Percentiles rank a stretch among this genome's conserved stretches.
Conservation (phyloP, 176 grass and related monocot genomes). For the Lolium multiflorum region DNA sequence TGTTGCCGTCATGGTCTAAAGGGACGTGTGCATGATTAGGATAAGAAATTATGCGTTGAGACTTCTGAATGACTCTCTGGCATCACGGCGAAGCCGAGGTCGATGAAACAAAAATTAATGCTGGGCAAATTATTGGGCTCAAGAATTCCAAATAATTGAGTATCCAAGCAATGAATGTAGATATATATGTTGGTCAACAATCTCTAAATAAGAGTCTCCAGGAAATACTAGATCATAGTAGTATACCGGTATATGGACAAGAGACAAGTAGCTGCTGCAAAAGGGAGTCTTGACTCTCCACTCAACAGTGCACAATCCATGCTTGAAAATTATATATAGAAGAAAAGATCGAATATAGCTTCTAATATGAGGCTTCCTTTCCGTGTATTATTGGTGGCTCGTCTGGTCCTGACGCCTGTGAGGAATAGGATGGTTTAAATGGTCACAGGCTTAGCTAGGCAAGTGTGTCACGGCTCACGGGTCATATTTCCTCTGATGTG, state of each 20-base stretch:
- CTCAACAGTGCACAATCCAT: slow-evolving; percentile 19
- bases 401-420: not conserved
- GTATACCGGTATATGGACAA: not conserved
- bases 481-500: not conserved
- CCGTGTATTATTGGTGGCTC: not conserved
- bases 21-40: slow-evolving; percentile 25
- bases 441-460: slow-evolving; percentile 16
- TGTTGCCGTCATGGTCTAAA: slow-evolving; percentile 40
- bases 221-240: not conserved
- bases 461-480: not conserved
- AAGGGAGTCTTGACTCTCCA: not conserved
- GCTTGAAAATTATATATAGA: not conserved
- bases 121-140: slow-evolving; percentile 37
- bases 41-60: slow-evolving; percentile 11
- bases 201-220: not conserved
- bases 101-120: slow-evolving; percentile 37
- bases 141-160: slow-evolving; percentile 40
- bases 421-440: not conserved
- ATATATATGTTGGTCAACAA: slow-evolving; percentile 31
- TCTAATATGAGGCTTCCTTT: not conserved
- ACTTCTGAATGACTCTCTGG: slow-evolving; percentile 26
- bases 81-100: slow-evolving; percentile 27
- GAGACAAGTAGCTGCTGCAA: slow-evolving; percentile 28
- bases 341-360: slow-evolving; percentile 11
- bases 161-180: not conserved